Evolutionary conservation across 2,329 filamentous ascomycete genomes (phyloP), one percentile per base, ranked within the genome.

Genomic region (Diplocarpon mali): DNA sequence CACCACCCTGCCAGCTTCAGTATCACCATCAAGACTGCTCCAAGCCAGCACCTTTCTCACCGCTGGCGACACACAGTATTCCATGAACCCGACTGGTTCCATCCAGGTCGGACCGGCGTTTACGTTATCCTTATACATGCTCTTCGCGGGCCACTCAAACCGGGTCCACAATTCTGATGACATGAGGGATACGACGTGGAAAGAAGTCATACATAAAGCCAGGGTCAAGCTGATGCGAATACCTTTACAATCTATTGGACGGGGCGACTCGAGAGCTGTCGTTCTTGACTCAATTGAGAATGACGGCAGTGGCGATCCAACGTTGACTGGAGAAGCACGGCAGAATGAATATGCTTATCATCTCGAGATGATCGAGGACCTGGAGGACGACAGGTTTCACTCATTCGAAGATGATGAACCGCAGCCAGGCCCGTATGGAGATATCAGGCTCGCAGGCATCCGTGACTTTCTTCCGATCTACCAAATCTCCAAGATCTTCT

Each of bases 191-290:
- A 57, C 87, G 0, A 83, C 89, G 0, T 96, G 92, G 92, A 92
- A 96, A 61, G 90, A 98, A 62, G 88, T 94, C 34, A 81, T 95
- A 49, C 89, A 96, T 67, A 98, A 96, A 63, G 85, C 88, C 14
- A 77, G 80, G 32, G 78, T 95, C 11, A 86, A 88, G 46, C 69
- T 98, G 15, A 46, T 62, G 48, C 52, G 61, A 30, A 47, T 57
- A 31, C 58, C 60, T 48, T 42, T 60, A 11, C 30, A 51, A 35
- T 38, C 44, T 7, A 38, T n/a, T 2, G 36, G 41, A 5, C 15
- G 28, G 11, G n/a, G 15, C 3, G 34, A 35, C 15, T 28, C 16
- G 34, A 28, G 31, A 28, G 13, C 20, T 13, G 38, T 44, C 12
- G 20, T 50, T 31, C 10, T 47, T 7, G 15, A 55, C 12, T 48